Conservation (phyloP, 495 filamentous ascomycete genomes). For the Filosporella fistucella region DNA sequence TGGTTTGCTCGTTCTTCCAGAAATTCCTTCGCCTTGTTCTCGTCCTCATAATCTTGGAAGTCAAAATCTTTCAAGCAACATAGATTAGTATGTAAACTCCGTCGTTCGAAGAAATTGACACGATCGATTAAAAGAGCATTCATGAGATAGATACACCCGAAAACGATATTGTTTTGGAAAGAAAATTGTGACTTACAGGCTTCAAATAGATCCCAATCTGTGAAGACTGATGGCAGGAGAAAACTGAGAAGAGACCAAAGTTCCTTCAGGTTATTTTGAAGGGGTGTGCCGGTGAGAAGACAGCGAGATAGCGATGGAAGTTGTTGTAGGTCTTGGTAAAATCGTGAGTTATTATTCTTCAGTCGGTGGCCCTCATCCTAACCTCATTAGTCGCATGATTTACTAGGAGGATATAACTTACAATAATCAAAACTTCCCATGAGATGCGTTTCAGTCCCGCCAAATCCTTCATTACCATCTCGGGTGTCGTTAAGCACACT, state of each 20-base stretch:
- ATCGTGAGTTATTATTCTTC: constrained; percentile 92
- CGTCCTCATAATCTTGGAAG: constrained; percentile 81
- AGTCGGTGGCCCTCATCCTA: constrained; percentile 94
- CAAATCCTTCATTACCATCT: constrained; percentile 89
- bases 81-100: too few relatives aligned
- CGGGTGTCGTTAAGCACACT: constrained; percentile 88
- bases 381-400: constrained; percentile 1
- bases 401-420: constrained; percentile 35
- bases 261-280: constrained; percentile 94
- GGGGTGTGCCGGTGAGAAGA: constrained; percentile 88
- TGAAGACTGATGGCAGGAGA: constrained; percentile 85
- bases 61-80: too few relatives aligned
- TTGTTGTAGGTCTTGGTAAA: constrained; percentile 80
- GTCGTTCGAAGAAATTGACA: too few relatives aligned
- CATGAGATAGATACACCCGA: too few relatives aligned
- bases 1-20: constrained; percentile 74
- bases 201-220: constrained; percentile 84
- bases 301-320: constrained; percentile 88
- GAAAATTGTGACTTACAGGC: too few relatives aligned
- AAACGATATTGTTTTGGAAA: too few relatives aligned
- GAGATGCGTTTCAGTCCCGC: constrained; percentile 73
- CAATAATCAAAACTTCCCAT: constrained; percentile 97
- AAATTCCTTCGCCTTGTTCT: constrained; percentile 63
- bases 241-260: constrained; percentile 96
- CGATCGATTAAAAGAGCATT: too few relatives aligned